Evolutionary conservation across 306 rosid species (phyloP).

Genomic region (Lablab purpureus): DNA sequence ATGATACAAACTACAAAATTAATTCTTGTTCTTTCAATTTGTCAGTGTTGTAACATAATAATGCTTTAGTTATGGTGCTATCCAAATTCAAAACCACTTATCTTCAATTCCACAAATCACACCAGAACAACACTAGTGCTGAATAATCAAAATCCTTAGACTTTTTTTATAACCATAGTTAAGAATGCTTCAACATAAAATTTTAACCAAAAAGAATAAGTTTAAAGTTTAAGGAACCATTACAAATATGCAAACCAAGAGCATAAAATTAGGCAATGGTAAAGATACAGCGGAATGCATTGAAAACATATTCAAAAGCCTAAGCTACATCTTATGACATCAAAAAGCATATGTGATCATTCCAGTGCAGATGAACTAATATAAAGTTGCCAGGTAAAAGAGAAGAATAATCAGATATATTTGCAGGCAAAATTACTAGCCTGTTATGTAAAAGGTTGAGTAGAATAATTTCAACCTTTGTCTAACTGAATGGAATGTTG

Average conservation of each 20-base stretch:
- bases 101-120: slow-evolving; percentile 17
- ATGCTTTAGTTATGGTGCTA: neutral
- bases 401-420: neutral
- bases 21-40: neutral
- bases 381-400: neutral
- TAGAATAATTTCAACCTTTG: slow-evolving; percentile 28
- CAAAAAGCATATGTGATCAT: neutral
- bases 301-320: neutral
- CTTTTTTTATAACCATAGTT: neutral
- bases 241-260: slow-evolving; percentile 9
- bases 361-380: neutral
- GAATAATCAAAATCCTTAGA: neutral
- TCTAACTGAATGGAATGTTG: neutral
- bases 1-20: neutral
- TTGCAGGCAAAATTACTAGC: neutral
- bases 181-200: neutral
- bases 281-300: neutral
- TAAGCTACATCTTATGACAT: neutral
- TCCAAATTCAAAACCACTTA: slow-evolving; percentile 3
- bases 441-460: neutral
- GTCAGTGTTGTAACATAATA: slow-evolving; percentile 3
- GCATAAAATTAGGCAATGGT: neutral
- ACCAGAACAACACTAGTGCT: neutral
- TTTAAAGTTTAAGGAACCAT: neutral
- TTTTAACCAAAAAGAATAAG: neutral